These are phyloP conservation scores for Darksidea phi DNA, from an alignment of 495 filamentous ascomycete genomes.

Conservation along the genomic window DNA sequence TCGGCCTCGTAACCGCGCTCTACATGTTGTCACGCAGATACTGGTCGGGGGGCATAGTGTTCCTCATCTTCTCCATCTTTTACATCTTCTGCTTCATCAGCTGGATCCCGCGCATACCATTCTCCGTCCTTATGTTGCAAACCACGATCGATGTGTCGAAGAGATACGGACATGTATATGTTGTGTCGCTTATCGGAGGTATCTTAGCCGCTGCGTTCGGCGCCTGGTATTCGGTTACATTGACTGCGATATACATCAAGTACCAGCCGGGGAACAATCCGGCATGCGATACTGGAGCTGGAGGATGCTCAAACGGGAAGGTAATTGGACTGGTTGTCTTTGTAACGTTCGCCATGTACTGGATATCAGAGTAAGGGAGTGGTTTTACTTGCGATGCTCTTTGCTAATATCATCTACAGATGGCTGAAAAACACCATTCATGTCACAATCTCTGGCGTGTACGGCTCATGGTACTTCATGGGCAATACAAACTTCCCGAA, in stretches of 20 bases:
- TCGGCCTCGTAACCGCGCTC: constrained; percentile 66
- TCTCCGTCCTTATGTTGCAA: constrained; percentile 85
- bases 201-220: constrained; percentile 70
- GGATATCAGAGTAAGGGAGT: constrained; percentile 55
- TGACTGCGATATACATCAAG: constrained; percentile 71
- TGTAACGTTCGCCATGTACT: constrained; percentile 85
- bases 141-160: constrained; percentile 84
- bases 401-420: constrained; percentile 52
- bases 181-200: constrained; percentile 78
- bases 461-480: constrained; percentile 87
- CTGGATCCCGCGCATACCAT: constrained; percentile 86
- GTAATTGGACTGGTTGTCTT: constrained; percentile 84
- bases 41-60: constrained; percentile 81
- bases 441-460: constrained; percentile 80
- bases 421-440: constrained; percentile 92
- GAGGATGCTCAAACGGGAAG: constrained; percentile 69
- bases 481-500: constrained; percentile 66
- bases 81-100: constrained; percentile 75
- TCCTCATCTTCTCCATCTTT: constrained; percentile 76
- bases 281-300: constrained; percentile 59
- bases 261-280: constrained; percentile 72
- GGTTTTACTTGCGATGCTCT: neutral
- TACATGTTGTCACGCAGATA: constrained; percentile 66
- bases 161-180: constrained; percentile 77
- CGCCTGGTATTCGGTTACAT: constrained; percentile 58